phyloP scores from a whole-genome alignment of 176 grass and related monocot genomes.

The Hsuehochloa calcarea region DNA sequence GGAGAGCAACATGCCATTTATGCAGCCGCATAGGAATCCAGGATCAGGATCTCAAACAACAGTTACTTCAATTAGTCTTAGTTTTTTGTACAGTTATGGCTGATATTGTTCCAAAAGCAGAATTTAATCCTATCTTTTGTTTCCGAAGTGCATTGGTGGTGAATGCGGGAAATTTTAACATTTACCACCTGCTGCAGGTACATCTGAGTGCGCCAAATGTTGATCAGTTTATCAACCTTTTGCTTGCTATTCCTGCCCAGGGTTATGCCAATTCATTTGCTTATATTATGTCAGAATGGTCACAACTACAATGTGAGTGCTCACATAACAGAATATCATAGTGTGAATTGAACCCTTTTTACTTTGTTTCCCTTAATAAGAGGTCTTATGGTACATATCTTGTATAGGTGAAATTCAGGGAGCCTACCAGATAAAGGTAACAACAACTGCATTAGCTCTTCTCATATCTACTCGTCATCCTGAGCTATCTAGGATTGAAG shows the following conservation, averaged over 20 bases:
- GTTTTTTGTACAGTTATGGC: neutral
- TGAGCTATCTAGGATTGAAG: constrained; percentile 77
- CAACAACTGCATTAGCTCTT: constrained; percentile 84
- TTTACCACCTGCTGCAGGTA: constrained; percentile 58
- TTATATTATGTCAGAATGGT: constrained; percentile 96
- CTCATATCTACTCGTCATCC: constrained; percentile 67
- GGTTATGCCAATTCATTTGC: constrained; percentile 64
- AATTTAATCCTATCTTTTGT: neutral
- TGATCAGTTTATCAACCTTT: constrained; percentile 81
- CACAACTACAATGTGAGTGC: constrained; percentile 71
- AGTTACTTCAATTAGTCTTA: neutral
- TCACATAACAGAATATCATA: neutral
- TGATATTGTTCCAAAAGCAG: neutral
- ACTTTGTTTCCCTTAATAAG: neutral
- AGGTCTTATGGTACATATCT: constrained; percentile 21
- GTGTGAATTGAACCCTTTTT: neutral
- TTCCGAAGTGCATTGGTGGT: neutral
- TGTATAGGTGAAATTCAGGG: constrained; percentile 91
- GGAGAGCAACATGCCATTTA: constrained; percentile 2
- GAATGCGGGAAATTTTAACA: neutral
- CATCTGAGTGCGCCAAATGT: constrained; percentile 88
- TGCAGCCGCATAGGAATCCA: neutral
- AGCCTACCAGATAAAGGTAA: constrained; percentile 97
- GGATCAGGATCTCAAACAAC: neutral
- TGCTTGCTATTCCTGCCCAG: constrained; percentile 72